Conservation (phyloP, 768 basidiomycete species). For the Boletellus emodensis region DNA sequence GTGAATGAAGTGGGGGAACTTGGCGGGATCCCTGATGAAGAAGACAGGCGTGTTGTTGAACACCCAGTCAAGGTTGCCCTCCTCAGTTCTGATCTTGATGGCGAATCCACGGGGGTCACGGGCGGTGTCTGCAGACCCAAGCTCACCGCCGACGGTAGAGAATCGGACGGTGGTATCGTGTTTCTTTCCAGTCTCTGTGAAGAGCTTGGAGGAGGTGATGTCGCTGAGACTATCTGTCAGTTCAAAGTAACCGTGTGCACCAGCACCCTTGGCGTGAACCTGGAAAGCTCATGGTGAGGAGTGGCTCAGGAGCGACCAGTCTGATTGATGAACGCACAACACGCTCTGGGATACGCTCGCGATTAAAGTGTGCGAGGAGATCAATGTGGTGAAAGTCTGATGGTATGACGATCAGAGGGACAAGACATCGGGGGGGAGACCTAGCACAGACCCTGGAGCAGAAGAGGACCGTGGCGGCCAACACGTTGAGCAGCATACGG, state of each 20-base stretch:
- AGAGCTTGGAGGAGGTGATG: constrained; percentile 65
- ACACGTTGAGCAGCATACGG: constrained; percentile 79
- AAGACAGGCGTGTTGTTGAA: constrained; percentile 92
- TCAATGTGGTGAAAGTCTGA: constrained; percentile 88
- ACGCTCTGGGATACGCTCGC: constrained; percentile 95
- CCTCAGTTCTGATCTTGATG: constrained; percentile 80
- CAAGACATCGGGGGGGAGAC: not conserved
- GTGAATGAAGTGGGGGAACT: constrained; percentile 95
- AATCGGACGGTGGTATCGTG: constrained; percentile 79
- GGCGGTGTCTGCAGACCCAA: constrained; percentile 86
- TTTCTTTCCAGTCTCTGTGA: constrained; percentile 64
- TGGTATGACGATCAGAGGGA: constrained; percentile 12
- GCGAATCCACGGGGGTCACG: constrained; percentile 95
- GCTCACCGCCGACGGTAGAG: constrained; percentile 90
- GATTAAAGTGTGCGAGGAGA: constrained; percentile 86
- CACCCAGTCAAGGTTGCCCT: constrained; percentile 93
- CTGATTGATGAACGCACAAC: constrained; percentile 48
- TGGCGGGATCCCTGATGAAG: constrained; percentile 82
- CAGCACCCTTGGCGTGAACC: constrained; percentile 91
- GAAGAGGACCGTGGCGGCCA: constrained; percentile 74
- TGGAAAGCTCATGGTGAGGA: constrained; percentile 35
- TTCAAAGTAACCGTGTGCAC: constrained; percentile 92
- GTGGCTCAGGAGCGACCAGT: not conserved
- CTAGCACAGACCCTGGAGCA: constrained; percentile 69
- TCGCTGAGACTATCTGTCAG: constrained; percentile 84